Conservation (phyloP, 2,329 filamentous ascomycete species). For the Ophiostoma sp. region DNA sequence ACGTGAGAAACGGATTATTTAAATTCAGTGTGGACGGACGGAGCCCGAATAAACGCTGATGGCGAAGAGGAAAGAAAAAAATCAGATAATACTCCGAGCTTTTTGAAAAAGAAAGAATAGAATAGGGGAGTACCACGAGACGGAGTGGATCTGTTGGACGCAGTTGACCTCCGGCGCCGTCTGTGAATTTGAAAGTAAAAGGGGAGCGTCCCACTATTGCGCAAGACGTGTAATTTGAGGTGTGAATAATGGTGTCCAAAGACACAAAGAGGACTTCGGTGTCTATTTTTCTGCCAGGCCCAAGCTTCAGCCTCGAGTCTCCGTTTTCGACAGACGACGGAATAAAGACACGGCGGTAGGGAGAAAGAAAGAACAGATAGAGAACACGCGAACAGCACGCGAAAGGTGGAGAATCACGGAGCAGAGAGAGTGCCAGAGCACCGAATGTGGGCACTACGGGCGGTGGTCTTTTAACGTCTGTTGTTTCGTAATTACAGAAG, state of each 20-base stretch:
- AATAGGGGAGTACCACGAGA: background rate
- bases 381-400: background rate
- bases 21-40: background rate
- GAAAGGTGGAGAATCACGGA: background rate
- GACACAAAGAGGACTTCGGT: background rate
- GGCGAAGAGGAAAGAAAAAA: background rate
- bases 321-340: background rate
- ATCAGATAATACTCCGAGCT: background rate
- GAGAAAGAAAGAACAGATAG: background rate
- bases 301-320: background rate
- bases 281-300: background rate
- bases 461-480: background rate
- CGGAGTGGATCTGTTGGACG: background rate
- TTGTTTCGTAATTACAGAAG: background rate
- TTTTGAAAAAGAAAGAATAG: background rate
- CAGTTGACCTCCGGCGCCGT: constrained; percentile 1
- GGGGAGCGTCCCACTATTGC: background rate
- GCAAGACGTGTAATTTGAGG: background rate
- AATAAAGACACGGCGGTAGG: background rate
- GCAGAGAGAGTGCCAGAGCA: background rate
- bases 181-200: background rate
- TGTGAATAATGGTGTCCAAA: background rate
- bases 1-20: background rate
- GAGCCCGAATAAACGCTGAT: background rate
- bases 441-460: background rate